phyloP scores from a whole-genome alignment of 768 basidiomycete genomes.

The Leccinum truebloodii region DNA sequence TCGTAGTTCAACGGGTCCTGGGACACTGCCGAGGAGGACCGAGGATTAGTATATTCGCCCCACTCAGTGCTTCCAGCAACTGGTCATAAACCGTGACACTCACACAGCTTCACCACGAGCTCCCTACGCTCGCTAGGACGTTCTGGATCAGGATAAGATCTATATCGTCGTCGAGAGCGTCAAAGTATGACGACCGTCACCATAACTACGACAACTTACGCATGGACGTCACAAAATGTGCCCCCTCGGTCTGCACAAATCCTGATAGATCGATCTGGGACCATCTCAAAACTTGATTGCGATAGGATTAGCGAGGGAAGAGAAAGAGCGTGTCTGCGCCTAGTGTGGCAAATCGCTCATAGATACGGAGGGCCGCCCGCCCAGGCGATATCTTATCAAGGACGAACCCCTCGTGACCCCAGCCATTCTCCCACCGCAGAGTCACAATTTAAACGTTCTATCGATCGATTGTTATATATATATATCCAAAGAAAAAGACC shows the following conservation, averaged over 20 bases:
- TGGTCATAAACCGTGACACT: conserved; percentile 22
- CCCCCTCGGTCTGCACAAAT: conserved; percentile 91
- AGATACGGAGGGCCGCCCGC: background rate
- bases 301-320: background rate
- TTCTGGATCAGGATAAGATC: conserved; percentile 75
- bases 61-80: background rate
- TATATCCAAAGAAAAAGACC: conserved; percentile 10
- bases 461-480: background rate
- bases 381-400: conserved; percentile 3
- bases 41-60: background rate
- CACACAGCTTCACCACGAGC: conserved; percentile 86
- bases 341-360: background rate
- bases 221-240: conserved; percentile 90
- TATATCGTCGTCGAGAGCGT: conserved; percentile 24
- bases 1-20: conserved; percentile 85
- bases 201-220: conserved; percentile 43
- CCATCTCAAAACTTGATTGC: conserved; percentile 8
- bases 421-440: background rate
- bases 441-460: background rate
- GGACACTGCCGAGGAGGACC: conserved; percentile 55
- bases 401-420: conserved; percentile 4
- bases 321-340: background rate
- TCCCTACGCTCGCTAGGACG: conserved; percentile 64
- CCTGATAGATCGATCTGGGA: conserved; percentile 76
- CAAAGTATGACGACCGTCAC: background rate